Conservation (phyloP, 225 moss, liverwort and hornwort genomes). For the Ulota crispa region DNA sequence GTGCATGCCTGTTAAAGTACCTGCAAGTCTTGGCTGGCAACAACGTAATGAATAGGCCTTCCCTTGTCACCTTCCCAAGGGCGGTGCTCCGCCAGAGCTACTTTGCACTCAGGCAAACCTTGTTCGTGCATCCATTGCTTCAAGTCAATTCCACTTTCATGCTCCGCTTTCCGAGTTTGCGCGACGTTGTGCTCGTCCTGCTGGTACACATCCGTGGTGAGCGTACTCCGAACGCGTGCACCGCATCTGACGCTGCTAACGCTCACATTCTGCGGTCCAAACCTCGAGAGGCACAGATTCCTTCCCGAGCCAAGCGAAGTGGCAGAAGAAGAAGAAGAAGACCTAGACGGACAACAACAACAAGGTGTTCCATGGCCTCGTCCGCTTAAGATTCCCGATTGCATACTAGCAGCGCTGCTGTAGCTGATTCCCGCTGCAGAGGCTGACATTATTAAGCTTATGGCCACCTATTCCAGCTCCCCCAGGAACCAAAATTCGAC, state of each 20-base stretch:
- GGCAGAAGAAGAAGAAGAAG: slow-evolving; percentile 38
- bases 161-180: slow-evolving; percentile 65
- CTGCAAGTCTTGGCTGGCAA: slow-evolving; percentile 90
- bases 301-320: slow-evolving; percentile 39
- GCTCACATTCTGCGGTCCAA: slow-evolving; percentile 32
- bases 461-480: slow-evolving; percentile 30
- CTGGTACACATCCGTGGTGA: slow-evolving; percentile 64
- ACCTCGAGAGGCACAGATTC: slow-evolving; percentile 38
- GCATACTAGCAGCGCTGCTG: slow-evolving; percentile 36
- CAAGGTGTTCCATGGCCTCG: slow-evolving; percentile 43
- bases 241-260: slow-evolving; percentile 29
- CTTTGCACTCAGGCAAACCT: slow-evolving; percentile 81
- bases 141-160: slow-evolving; percentile 80
- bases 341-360: slow-evolving; percentile 38
- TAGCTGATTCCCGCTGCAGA: slow-evolving; percentile 59
- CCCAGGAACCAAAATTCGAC: slow-evolving; percentile 10
- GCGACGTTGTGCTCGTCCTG: slow-evolving; percentile 64
- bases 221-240: slow-evolving; percentile 44
- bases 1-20: slow-evolving; percentile 27
- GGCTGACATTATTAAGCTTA: slow-evolving; percentile 47
- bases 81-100: slow-evolving; percentile 67
- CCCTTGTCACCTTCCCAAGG: slow-evolving; percentile 57
- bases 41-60: slow-evolving; percentile 92
- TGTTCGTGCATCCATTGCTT: slow-evolving; percentile 99
- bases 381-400: slow-evolving; percentile 32